Base-by-base conservation (phyloP, 1,284 basidiomycete species). In the Schizopora paradoxa region DNA sequence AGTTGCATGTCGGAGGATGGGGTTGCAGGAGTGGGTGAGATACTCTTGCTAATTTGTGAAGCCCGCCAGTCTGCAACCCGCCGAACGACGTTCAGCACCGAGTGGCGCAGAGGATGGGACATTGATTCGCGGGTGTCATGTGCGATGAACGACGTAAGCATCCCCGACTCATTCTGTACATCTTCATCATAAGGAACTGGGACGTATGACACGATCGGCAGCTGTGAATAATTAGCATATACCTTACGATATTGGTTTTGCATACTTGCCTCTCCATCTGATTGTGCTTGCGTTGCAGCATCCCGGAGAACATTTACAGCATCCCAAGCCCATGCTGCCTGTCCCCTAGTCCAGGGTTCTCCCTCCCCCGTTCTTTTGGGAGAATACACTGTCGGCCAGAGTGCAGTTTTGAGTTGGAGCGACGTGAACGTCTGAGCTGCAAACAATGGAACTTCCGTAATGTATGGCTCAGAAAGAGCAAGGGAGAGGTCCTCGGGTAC, bases 371-470 rank as follows among this genome's bases (percentile, higher is more conserved):
- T 87, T 35, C 82, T 73, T 13, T 76, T 72, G 0, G 90, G 90
- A 1, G 84, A 72, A 54, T 81, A 87, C 5, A 80, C 66, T 5
- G 91, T 91, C 0, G 92, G 92, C 92, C 92, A 95, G 19, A 86
- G 64, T 0, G 70, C 62, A 32, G 74, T 74, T 64, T 92, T 91
- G 29, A 79, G 63, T 19, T 66, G 61, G 3, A 91, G 68, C 14
- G 92, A 84, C 11, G 71, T 70, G 1, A 70, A 70, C 0, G 86
- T 91, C 2, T 86, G 69, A 0, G 92, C 92, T 5, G 83, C 72
- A 6, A 74, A 72, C 18, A 70, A 65, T 0, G 95, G 93, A 0
- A 96, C 87, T 1, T 67, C 56, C 2, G 77, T 59, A 1, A 70
- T 61, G 57, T 85, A 80, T 0, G 85, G 83, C 13, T 58, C 14